phyloP scores from a whole-genome alignment of 495 filamentous ascomycete genomes.

The Neurospora sp. region DNA sequence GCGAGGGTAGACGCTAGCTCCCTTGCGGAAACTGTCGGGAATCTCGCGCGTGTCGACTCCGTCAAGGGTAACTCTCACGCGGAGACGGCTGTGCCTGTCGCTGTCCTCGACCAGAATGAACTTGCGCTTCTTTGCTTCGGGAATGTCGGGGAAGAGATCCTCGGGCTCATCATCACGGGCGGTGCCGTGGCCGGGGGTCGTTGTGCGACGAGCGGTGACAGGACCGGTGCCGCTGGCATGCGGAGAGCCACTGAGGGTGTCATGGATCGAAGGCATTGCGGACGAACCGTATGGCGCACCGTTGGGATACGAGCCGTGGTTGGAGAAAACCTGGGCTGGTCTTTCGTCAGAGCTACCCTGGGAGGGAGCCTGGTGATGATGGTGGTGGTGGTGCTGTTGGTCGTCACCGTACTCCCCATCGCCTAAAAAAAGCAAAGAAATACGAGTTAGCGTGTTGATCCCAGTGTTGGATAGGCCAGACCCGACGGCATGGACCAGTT shows the following conservation, averaged over 20 bases:
- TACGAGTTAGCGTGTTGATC: constrained; percentile 12
- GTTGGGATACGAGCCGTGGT: constrained; percentile 47
- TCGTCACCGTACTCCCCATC: constrained; percentile 48
- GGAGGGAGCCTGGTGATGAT: constrained; percentile 30
- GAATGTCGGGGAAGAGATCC: constrained; percentile 74
- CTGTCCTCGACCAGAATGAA: constrained; percentile 92
- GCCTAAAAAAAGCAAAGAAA: constrained; percentile 26
- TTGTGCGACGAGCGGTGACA: constrained; percentile 12
- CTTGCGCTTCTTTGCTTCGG: constrained; percentile 81
- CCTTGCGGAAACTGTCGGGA: constrained; percentile 83
- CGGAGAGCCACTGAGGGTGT: constrained; percentile 46
- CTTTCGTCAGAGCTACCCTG: constrained; percentile 51
- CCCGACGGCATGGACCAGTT: neutral
- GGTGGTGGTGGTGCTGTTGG: constrained; percentile 55
- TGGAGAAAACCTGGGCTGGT: constrained; percentile 67
- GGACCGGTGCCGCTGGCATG: constrained; percentile 25
- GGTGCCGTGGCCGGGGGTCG: constrained; percentile 2
- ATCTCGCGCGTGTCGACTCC: constrained; percentile 86
- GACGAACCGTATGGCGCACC: constrained; percentile 50
- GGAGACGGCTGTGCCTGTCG: constrained; percentile 63
- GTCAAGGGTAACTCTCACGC: constrained; percentile 81
- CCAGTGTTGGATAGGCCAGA: neutral
- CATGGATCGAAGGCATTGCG: constrained; percentile 63
- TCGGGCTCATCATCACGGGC: constrained; percentile 40
- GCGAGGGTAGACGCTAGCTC: constrained; percentile 79